Percentiles rank a stretch among this genome's conserved stretches.
These are phyloP conservation scores for Hypomyces rosellus DNA, from an alignment of 2,329 filamentous ascomycete genomes.

Conservation along the genomic window DNA sequence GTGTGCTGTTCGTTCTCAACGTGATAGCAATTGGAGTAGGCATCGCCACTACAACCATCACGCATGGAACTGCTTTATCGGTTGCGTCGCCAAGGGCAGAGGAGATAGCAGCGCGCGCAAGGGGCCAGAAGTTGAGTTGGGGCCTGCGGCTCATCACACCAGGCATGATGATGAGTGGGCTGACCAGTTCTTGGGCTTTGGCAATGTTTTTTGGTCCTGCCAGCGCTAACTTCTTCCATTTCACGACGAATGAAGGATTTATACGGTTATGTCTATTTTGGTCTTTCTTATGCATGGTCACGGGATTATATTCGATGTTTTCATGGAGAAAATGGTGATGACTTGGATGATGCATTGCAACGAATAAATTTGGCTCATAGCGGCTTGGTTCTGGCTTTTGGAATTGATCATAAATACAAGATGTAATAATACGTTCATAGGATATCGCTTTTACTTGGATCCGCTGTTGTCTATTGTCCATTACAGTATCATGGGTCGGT, in stretches of 20 bases:
- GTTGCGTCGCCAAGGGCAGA: slow-evolving; percentile 4
- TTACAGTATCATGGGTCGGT: no score
- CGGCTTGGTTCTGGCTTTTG: background rate
- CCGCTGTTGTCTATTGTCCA: no score
- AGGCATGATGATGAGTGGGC: slow-evolving; percentile 9
- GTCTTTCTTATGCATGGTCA: background rate
- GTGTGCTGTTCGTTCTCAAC: slow-evolving; percentile 6
- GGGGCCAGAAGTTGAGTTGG: slow-evolving; percentile 4
- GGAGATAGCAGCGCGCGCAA: background rate
- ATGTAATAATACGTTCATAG: background rate
- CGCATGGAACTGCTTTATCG: slow-evolving; percentile 8
- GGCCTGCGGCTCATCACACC: slow-evolving; percentile 3
- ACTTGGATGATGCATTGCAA: background rate
- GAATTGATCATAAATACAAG: background rate
- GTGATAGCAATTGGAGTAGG: slow-evolving; percentile 5
- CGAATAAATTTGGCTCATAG: background rate
- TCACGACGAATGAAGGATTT: slow-evolving; percentile 5
- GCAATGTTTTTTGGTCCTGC: slow-evolving; percentile 9
- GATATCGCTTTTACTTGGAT: no score
- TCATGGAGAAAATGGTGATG: slow-evolving; percentile 5
- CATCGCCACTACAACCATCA: slow-evolving; percentile 5
- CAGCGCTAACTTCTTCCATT: slow-evolving; percentile 7
- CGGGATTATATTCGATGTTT: slow-evolving; percentile 3
- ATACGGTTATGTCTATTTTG: slow-evolving; percentile 4
- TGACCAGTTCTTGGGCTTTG: slow-evolving; percentile 7